Conservation (phyloP, 1,139 yeast genomes). For the Lodderomyces oxycetoniae region DNA sequence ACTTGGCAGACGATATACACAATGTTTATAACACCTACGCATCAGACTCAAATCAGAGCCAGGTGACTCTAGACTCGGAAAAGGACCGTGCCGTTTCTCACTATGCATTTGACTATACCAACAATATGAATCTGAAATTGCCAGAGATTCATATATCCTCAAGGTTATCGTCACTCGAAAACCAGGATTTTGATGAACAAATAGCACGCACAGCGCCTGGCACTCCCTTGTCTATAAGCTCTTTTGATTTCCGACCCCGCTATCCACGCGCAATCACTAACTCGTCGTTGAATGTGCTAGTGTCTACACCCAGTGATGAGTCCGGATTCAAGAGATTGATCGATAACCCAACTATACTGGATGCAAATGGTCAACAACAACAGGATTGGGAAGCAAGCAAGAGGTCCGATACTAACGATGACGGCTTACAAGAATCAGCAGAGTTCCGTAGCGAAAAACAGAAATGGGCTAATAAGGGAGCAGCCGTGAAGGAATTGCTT, state of each 20-base stretch:
- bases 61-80: conserved; percentile 31
- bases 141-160: conserved; percentile 27
- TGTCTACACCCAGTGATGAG: conserved; percentile 27
- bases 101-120: conserved; percentile 10
- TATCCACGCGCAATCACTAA: conserved; percentile 26
- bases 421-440: conserved; percentile 6
- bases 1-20: conserved; percentile 31
- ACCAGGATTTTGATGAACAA: conserved; percentile 13
- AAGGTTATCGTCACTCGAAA: conserved; percentile 25
- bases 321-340: conserved; percentile 8
- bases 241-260: conserved; percentile 25
- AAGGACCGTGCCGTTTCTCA: conserved; percentile 8
- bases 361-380: too few relatives aligned
- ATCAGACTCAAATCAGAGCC: conserved; percentile 15
- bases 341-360: background rate
- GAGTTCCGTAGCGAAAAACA: background rate
- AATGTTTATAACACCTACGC: conserved; percentile 30
- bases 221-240: conserved; percentile 24
- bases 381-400: conserved; percentile 7
- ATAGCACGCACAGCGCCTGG: conserved; percentile 26
- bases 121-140: conserved; percentile 4
- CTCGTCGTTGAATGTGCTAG: conserved; percentile 36
- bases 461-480: conserved; percentile 37
- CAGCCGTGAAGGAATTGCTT: conserved; percentile 30
- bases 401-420: conserved; percentile 1